Evolutionary conservation across 257 asterid genomes (phyloP).

Genomic region (Plantago elongata): DNA sequence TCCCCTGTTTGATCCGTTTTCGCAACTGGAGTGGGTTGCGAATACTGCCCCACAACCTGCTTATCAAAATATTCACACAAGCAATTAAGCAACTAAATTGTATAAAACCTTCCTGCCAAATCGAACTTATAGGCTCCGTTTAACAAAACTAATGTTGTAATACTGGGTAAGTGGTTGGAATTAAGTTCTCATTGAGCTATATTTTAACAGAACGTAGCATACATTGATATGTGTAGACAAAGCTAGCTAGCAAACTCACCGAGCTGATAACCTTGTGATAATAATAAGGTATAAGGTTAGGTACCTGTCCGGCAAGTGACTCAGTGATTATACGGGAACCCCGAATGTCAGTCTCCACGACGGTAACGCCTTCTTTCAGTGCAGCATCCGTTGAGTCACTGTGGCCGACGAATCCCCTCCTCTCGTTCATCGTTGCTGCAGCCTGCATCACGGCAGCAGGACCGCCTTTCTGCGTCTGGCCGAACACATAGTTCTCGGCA

Average conservation of each 20-base stretch:
- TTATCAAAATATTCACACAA: no score
- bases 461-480: conserved; percentile 50
- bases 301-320: conserved; percentile 60
- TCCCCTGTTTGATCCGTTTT: conserved; percentile 21
- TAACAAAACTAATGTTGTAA: no score
- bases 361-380: conserved; percentile 40
- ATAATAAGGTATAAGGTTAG: no score
- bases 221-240: no score
- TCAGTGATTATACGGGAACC: conserved; percentile 52
- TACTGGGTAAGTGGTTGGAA: no score
- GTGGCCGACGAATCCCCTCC: conserved; percentile 49
- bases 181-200: no score
- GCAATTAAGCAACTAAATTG: no score
- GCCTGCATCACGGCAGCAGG: conserved; percentile 61
- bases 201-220: no score
- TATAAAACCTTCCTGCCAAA: no score
- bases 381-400: conserved; percentile 35
- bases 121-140: no score
- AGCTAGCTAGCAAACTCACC: no score
- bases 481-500: conserved; percentile 46
- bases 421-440: conserved; percentile 49
- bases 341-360: conserved; percentile 38
- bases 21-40: conserved; percentile 24
- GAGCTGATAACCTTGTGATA: no score
- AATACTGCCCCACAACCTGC: conserved; percentile 48